Evolutionary conservation across 1,284 basidiomycete species (phyloP).

Genomic region (Papiliotrema flavescens): DNA sequence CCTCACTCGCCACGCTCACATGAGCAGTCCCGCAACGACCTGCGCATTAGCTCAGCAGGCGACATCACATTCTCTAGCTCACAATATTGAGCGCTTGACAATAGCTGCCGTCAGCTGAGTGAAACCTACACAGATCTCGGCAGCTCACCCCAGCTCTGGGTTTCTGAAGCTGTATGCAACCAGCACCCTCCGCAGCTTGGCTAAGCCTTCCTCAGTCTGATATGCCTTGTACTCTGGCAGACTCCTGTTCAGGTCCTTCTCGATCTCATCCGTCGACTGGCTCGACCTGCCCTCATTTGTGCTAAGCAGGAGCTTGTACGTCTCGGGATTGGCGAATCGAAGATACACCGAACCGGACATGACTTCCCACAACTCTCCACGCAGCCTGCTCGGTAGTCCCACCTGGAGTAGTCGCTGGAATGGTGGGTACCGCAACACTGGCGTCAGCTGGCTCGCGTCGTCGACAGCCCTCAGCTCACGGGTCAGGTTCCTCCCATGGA

Average conservation of each 20-base stretch:
- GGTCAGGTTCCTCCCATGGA: constrained; percentile 49
- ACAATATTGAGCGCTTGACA: constrained; percentile 89
- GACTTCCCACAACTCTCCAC: constrained; percentile 98
- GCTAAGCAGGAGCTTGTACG: constrained; percentile 74
- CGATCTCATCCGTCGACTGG: constrained; percentile 96
- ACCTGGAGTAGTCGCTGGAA: constrained; percentile 96
- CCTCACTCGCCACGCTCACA: too few relatives aligned
- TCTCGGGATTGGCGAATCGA: constrained; percentile 80
- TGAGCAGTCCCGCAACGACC: constrained; percentile 38
- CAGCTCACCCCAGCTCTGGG: constrained; percentile 85
- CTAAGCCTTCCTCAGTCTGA: constrained; percentile 80
- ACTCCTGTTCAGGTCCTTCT: constrained; percentile 95
- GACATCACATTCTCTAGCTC: constrained; percentile 3
- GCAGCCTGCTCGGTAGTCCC: constrained; percentile 87
- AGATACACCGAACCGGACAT: constrained; percentile 91
- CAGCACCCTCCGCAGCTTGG: constrained; percentile 79
- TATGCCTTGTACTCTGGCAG: constrained; percentile 93
- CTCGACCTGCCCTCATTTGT: constrained; percentile 76
- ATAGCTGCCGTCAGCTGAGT: constrained; percentile 14
- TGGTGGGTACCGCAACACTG: constrained; percentile 92
- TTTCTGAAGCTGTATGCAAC: constrained; percentile 98
- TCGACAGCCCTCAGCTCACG: constrained; percentile 17
- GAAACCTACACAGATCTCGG: constrained; percentile 41
- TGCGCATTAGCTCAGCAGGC: constrained; percentile 8
- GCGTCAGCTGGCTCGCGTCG: neutral